These are phyloP conservation scores for Rhododendron kiyosumense DNA, from an alignment of 148 eudicot species.

Conservation along the genomic window DNA sequence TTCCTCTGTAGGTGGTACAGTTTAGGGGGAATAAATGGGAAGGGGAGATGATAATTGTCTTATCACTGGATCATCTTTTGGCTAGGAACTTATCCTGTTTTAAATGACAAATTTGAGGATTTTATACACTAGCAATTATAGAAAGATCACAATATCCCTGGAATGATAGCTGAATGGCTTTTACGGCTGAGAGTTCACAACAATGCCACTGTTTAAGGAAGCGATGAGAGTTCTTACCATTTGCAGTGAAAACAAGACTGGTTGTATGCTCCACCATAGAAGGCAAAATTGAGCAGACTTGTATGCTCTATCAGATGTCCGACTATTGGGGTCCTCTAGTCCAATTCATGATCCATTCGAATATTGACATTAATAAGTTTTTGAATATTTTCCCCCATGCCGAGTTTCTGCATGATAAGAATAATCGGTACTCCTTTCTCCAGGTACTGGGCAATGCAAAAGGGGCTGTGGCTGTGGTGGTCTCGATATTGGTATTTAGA, in stretches of 20 bases:
- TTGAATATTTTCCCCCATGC: background rate
- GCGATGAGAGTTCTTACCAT: background rate
- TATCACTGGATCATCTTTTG: background rate
- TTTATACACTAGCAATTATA: background rate
- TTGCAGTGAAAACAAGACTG: background rate
- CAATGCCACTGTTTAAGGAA: background rate
- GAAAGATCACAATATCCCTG: background rate
- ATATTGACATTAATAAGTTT: background rate
- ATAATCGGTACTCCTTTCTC: constrained; percentile 3
- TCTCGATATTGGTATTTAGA: constrained; percentile 74
- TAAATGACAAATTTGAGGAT: background rate
- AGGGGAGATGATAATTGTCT: background rate
- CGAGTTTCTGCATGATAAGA: background rate
- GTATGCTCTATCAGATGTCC: background rate
- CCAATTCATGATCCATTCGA: background rate
- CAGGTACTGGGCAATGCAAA: constrained; percentile 95
- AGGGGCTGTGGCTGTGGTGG: constrained; percentile 91
- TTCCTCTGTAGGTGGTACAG: background rate
- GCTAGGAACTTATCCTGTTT: background rate
- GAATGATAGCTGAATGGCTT: background rate
- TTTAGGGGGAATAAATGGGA: background rate
- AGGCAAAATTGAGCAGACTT: background rate
- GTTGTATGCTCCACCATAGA: background rate
- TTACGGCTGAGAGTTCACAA: background rate
- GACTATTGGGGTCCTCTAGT: background rate